A percentile compares a stretch with the other conserved stretches of the same genome.
These are phyloP conservation scores for Emmonsiellopsis sp. DNA, from an alignment of 2,329 filamentous ascomycete genomes.

Conservation along the genomic window DNA sequence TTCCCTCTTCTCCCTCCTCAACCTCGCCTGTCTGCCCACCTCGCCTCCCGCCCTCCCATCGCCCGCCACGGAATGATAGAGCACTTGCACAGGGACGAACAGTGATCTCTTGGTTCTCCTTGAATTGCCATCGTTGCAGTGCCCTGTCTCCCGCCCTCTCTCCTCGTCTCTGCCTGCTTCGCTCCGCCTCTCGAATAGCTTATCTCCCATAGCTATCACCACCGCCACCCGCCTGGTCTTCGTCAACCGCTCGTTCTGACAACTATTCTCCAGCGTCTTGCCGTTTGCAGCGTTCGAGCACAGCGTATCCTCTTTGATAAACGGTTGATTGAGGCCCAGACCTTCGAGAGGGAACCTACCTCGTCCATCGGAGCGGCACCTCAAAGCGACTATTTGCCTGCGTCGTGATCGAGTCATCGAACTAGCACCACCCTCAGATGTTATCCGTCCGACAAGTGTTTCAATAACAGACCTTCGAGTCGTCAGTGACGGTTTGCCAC, in stretches of 20 bases:
- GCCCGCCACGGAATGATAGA: constrained; percentile 6
- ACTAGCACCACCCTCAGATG: constrained; percentile 2
- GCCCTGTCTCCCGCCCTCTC: constrained; percentile 16
- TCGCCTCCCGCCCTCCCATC: constrained; percentile 13
- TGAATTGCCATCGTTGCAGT: constrained; percentile 18
- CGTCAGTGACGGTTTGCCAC: constrained; percentile 4
- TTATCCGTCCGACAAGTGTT: constrained; percentile 1
- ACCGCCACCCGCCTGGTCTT: neutral
- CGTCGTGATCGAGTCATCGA: neutral
- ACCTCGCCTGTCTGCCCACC: neutral
- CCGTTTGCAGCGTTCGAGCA: too few species aligned
- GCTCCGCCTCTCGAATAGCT: too few species aligned
- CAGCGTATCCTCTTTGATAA: too few species aligned
- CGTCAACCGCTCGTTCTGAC: neutral
- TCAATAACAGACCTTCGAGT: constrained; percentile 5
- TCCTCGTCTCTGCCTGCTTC: constrained; percentile 6
- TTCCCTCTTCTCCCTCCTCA: neutral
- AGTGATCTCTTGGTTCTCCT: neutral
- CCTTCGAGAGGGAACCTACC: too few species aligned
- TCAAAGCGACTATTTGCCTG: neutral
- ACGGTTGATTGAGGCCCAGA: neutral
- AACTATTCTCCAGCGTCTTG: neutral
- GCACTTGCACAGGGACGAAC: neutral
- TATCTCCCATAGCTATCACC: too few species aligned
- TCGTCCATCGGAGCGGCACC: too few species aligned